Conservation (phyloP, 2,329 filamentous ascomycete genomes). For the Fusarium sp. region DNA sequence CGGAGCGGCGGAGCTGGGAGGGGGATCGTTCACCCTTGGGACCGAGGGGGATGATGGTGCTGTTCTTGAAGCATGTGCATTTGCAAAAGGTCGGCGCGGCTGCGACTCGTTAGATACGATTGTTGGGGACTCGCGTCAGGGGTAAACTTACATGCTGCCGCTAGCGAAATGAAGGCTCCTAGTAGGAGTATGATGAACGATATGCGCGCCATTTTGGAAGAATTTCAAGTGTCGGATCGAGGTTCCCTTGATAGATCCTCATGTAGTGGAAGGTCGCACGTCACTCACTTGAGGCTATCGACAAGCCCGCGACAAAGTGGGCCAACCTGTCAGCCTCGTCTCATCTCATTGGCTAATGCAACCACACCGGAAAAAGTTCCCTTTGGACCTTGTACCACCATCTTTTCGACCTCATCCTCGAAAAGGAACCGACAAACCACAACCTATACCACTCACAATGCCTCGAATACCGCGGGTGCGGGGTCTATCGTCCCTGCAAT, state of each 20-base stretch:
- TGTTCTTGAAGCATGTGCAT: slow-evolving; percentile 78
- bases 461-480: slow-evolving; percentile 56
- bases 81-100: slow-evolving; percentile 75
- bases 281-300: slow-evolving; percentile 37
- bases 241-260: slow-evolving; percentile 8
- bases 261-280: slow-evolving; percentile 25
- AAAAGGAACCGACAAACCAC: neutral
- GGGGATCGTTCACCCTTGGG: slow-evolving; percentile 51
- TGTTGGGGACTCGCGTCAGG: neutral
- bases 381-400: slow-evolving; percentile 27
- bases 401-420: slow-evolving; percentile 28
- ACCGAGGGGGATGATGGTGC: slow-evolving; percentile 73
- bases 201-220: slow-evolving; percentile 55
- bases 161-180: slow-evolving; percentile 50
- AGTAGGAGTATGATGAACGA: slow-evolving; percentile 52
- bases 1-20: slow-evolving; percentile 39
- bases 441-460: slow-evolving; percentile 47
- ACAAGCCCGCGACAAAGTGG: slow-evolving; percentile 29
- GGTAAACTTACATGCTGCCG: slow-evolving; percentile 58
- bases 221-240: neutral
- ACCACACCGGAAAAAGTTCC: slow-evolving; percentile 46
- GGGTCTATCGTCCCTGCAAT: slow-evolving; percentile 49
- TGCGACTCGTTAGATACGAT: slow-evolving; percentile 46
- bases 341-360: slow-evolving; percentile 41
- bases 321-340: slow-evolving; percentile 38